Base-by-base conservation (phyloP, 2,329 filamentous ascomycete species). In the Exophiala bonariae region DNA sequence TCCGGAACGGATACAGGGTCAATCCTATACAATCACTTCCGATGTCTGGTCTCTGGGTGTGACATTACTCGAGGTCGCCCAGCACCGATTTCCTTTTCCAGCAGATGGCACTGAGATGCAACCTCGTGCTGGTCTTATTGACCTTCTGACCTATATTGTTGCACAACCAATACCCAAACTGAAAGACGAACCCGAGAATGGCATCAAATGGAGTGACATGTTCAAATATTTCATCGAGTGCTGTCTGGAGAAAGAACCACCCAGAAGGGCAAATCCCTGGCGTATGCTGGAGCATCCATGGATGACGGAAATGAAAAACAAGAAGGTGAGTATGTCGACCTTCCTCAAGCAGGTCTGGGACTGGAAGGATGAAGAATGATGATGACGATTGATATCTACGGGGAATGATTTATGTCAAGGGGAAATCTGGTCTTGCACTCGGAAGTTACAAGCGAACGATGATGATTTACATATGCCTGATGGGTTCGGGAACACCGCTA, bases 171-270 rank as follows among this genome's bases (percentile, higher is more conserved):
- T 97, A 50, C 93, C 93, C 2, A 95, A 90, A 67, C 76, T 99
- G 55, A 97, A 96, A 70, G 93, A 99, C 59, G 93, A 99, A 69
- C 88, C 89, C 0, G 83, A 89, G 23, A 88, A 87, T 58, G 85
- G 85, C 49, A 95, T 99, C 58, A 86, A 85, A 64, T 99, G 93
- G 93, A 95, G 88, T 59, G 88, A 95, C 60, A 95, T 88, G 64
- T 97, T 99, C 72, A 99, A 99, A 69, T 96, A 96, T 67, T 99
- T 99, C 62, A 96, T 99, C 61, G 91, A 96, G 72, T 96, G 91
- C 81, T 97, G 93, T 73, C 80, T 99, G 48, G 93, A 99, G 69
- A 99, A 99, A 72, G 89, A 96, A 60, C 85, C 89, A 16, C 80
- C 79, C 48, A 83, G 91, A 62, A 80, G 93, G 65, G 93, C 92